A percentile compares a stretch with the other conserved stretches of the same genome.
Conservation (phyloP, 2,329 filamentous ascomycete genomes). For the Fusarium sp. region DNA sequence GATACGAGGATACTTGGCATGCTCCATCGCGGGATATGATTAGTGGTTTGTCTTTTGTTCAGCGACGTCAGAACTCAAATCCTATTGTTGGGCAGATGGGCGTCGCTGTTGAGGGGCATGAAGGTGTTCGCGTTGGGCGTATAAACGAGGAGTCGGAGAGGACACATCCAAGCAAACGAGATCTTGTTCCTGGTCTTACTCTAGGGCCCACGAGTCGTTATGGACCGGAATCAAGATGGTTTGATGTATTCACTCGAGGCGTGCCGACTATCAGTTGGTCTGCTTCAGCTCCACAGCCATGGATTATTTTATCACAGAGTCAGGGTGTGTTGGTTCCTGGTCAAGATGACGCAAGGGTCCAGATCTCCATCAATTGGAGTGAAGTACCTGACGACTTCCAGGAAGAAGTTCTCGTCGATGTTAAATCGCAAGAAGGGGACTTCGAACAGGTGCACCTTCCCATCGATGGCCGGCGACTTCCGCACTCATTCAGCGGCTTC, state of each 20-base stretch:
- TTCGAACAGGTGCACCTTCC: constrained; percentile 66
- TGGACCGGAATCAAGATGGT: constrained; percentile 66
- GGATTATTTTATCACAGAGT: constrained; percentile 63
- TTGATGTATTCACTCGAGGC: constrained; percentile 73
- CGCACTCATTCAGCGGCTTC: constrained; percentile 64
- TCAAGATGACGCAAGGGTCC: constrained; percentile 30
- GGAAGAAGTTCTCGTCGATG: constrained; percentile 43
- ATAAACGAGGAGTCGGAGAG: constrained; percentile 66
- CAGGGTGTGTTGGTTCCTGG: constrained; percentile 62
- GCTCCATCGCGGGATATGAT: constrained; percentile 68
- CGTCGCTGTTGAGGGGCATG: constrained; percentile 72
- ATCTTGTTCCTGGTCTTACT: constrained; percentile 69
- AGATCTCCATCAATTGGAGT: constrained; percentile 40
- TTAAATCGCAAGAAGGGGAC: constrained; percentile 52
- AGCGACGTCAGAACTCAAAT: constrained; percentile 60
- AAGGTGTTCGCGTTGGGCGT: constrained; percentile 62
- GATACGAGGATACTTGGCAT: constrained; percentile 66
- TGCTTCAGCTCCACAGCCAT: constrained; percentile 60
- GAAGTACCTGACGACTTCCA: constrained; percentile 56
- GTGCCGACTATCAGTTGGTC: constrained; percentile 64
- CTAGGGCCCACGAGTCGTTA: constrained; percentile 70
- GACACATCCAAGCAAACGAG: constrained; percentile 55
- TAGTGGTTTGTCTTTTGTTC: constrained; percentile 64
- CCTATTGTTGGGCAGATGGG: constrained; percentile 72
- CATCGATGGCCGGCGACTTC: constrained; percentile 61